A percentile compares a stretch with the other conserved stretches of the same genome.
phyloP scores from a whole-genome alignment of 148 eudicot genomes.

The Nepenthes gracilis region DNA sequence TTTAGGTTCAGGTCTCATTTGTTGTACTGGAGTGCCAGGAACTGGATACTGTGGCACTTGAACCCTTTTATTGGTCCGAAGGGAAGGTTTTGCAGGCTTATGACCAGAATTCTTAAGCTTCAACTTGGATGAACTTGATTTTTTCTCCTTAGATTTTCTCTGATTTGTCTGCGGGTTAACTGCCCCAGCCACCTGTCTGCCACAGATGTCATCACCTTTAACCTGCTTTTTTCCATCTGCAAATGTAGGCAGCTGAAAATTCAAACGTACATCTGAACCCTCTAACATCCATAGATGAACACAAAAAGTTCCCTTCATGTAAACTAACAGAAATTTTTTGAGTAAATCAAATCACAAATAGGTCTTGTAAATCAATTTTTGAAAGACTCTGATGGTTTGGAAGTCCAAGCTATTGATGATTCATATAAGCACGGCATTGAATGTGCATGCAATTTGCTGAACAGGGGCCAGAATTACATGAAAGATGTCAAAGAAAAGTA shows the following conservation, averaged over 20 bases:
- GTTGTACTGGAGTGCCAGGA: constrained; percentile 33
- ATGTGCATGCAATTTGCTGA: too few relatives aligned
- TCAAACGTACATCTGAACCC: neutral
- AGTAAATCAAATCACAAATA: too few relatives aligned
- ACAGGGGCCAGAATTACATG: too few relatives aligned
- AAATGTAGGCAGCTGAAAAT: constrained; percentile 2
- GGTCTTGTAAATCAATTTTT: too few relatives aligned
- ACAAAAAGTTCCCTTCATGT: too few relatives aligned
- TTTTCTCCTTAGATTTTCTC: constrained; percentile 10
- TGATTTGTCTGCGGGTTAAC: constrained; percentile 6
- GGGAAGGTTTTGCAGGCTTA: constrained; percentile 43
- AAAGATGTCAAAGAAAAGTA: too few relatives aligned
- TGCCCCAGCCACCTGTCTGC: neutral
- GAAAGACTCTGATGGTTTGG: too few relatives aligned
- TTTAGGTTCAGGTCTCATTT: constrained; percentile 20
- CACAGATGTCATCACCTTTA: constrained; percentile 13
- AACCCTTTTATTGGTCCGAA: constrained; percentile 77
- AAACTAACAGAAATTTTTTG: too few relatives aligned
- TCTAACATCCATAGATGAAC: neutral
- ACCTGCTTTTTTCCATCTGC: constrained; percentile 28
- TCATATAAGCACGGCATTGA: too few relatives aligned
- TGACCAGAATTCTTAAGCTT: constrained; percentile 23
- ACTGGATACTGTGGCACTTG: constrained; percentile 59
- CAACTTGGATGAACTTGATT: constrained; percentile 13
- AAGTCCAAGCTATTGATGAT: too few relatives aligned